Evolutionary conservation across 106 monocot species (phyloP).

Genomic region (Allium fistulosum): DNA sequence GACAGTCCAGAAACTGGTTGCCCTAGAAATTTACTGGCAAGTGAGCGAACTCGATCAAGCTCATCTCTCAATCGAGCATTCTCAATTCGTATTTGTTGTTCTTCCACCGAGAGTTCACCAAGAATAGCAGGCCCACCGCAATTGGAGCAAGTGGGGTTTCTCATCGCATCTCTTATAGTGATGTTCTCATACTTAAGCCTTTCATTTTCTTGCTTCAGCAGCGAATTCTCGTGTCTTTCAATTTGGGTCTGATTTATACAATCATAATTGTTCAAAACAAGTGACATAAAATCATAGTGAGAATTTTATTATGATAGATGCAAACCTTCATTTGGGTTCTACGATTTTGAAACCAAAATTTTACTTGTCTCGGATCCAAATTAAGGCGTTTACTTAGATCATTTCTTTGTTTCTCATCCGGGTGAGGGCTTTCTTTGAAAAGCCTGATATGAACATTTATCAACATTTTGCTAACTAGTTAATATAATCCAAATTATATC

Average conservation of each 20-base stretch:
- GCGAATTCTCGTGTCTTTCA: conserved; percentile 78
- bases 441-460: conserved; percentile 25
- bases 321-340: conserved; percentile 96
- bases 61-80: conserved; percentile 88
- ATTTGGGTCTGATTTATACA: conserved; percentile 48
- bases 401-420: conserved; percentile 95
- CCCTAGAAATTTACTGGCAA: conserved; percentile 67
- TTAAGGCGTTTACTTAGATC: conserved; percentile 84
- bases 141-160: conserved; percentile 61
- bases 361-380: conserved; percentile 93
- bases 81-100: conserved; percentile 77
- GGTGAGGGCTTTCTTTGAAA: conserved; percentile 96
- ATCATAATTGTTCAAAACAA: not conserved
- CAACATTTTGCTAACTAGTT: too few relatives aligned
- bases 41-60: conserved; percentile 59
- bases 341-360: conserved; percentile 99
- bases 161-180: conserved; percentile 58
- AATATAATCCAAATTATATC: too few relatives aligned
- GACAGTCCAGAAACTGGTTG: conserved; percentile 3
- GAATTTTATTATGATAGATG: not conserved
- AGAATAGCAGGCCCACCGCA: conserved; percentile 77
- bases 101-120: conserved; percentile 57
- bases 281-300: not conserved
- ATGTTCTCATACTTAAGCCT: conserved; percentile 75
- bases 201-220: conserved; percentile 84